These are phyloP conservation scores for Endogone sp. DNA, from an alignment of 192 early-diverging fungal genomes.

Conservation along the genomic window DNA sequence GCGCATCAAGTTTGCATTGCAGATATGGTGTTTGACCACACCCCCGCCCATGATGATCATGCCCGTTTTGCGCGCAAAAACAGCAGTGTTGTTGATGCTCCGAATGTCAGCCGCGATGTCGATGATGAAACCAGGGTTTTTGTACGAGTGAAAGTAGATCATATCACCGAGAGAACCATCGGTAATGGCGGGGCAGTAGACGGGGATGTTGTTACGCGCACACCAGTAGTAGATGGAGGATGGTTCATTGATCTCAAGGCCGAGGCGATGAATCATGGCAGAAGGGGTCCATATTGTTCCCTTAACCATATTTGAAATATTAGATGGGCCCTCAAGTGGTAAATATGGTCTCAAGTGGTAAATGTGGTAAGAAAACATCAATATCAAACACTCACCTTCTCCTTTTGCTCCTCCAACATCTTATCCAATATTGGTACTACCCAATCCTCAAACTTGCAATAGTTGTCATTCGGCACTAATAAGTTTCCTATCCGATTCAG, in stretches of 20 bases:
- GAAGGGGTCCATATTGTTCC: constrained; percentile 89
- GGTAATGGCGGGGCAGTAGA: constrained; percentile 96
- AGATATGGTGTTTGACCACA: constrained; percentile 97
- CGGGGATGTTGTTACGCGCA: constrained; percentile 88
- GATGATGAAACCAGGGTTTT: constrained; percentile 89
- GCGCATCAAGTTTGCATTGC: constrained; percentile 98
- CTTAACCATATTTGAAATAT: too few relatives aligned
- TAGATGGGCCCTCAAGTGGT: too few relatives aligned
- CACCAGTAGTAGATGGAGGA: constrained; percentile 95
- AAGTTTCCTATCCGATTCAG: constrained; percentile 97
- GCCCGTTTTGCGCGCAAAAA: constrained; percentile 95
- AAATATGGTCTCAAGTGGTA: too few relatives aligned
- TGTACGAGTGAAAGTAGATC: constrained; percentile 99
- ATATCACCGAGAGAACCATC: constrained; percentile 98
- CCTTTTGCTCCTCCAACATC: constrained; percentile 89
- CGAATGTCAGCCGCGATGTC: constrained; percentile 93
- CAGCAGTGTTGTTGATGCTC: constrained; percentile 88
- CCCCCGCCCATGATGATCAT: constrained; percentile 97
- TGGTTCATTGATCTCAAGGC: constrained; percentile 85
- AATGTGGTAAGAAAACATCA: background rate
- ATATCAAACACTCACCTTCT: constrained; percentile 36
- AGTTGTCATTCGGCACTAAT: constrained; percentile 97
- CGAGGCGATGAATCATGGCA: constrained; percentile 82
- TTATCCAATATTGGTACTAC: constrained; percentile 90
- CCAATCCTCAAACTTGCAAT: constrained; percentile 99